phyloP scores from a whole-genome alignment of 768 basidiomycete genomes.

The Cantharellus cinnabarinus region DNA sequence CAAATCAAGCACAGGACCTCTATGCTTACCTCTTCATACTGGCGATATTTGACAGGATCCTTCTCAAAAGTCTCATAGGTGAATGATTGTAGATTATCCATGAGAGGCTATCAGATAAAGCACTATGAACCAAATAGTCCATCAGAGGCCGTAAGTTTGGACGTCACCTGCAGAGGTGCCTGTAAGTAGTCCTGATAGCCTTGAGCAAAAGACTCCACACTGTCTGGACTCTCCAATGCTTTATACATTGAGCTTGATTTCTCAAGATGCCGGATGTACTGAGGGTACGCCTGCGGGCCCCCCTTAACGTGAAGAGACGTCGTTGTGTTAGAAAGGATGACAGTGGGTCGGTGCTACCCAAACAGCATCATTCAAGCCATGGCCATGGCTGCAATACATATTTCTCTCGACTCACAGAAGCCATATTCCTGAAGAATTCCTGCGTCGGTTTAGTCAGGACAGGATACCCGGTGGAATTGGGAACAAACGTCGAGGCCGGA shows the following conservation, averaged over 20 bases:
- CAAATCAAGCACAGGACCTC: not conserved
- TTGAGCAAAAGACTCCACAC: slow-evolving; percentile 75
- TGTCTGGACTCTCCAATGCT: slow-evolving; percentile 42
- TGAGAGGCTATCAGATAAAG: slow-evolving; percentile 47
- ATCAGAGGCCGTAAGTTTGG: not conserved
- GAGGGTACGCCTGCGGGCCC: slow-evolving; percentile 70
- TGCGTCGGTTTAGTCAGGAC: slow-evolving; percentile 89
- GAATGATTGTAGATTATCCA: slow-evolving; percentile 90
- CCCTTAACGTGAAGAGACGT: slow-evolving; percentile 52
- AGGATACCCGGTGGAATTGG: slow-evolving; percentile 91
- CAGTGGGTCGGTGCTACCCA: slow-evolving; percentile 58
- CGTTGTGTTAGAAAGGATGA: slow-evolving; percentile 58
- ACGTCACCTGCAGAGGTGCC: slow-evolving; percentile 67
- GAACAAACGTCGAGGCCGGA: slow-evolving; percentile 79
- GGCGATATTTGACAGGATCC: slow-evolving; percentile 88
- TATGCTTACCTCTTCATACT: slow-evolving; percentile 71
- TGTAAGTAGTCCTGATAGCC: slow-evolving; percentile 94
- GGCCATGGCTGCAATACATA: not conserved
- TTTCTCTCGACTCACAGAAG: slow-evolving; percentile 37
- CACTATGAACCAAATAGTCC: slow-evolving; percentile 6
- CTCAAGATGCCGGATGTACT: slow-evolving; percentile 73
- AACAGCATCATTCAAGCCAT: not conserved
- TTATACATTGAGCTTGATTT: slow-evolving; percentile 49
- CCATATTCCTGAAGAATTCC: slow-evolving; percentile 70
- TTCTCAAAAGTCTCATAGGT: slow-evolving; percentile 97